Conservation (phyloP, 441 rosid species). For the Euphorbia celastroides region DNA sequence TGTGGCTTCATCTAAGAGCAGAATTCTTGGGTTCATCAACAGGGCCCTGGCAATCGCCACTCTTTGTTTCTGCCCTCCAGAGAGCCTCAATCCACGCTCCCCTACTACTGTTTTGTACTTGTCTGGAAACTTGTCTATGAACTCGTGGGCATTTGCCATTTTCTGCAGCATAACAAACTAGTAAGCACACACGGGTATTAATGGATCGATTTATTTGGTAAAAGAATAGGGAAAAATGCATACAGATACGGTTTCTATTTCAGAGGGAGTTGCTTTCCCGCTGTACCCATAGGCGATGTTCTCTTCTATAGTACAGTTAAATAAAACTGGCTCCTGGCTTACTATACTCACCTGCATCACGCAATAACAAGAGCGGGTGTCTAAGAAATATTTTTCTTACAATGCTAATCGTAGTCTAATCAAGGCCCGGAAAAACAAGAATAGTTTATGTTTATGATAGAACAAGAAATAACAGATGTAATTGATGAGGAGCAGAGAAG, state of each 20-base stretch:
- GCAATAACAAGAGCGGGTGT: background rate
- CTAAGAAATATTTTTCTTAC: background rate
- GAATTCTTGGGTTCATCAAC: slow-evolving; percentile 74
- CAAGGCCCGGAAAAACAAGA: background rate
- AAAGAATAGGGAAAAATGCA: slow-evolving; percentile 18
- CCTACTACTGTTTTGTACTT: slow-evolving; percentile 72
- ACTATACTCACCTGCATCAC: slow-evolving; percentile 76
- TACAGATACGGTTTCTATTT: slow-evolving; percentile 69
- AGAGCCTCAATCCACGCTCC: slow-evolving; percentile 83
- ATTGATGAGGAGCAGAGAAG: no score
- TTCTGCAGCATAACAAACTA: slow-evolving; percentile 40
- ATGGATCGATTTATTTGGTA: background rate
- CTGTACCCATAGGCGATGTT: slow-evolving; percentile 82
- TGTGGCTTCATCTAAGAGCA: slow-evolving; percentile 90
- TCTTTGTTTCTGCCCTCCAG: slow-evolving; percentile 93
- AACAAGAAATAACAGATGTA: background rate
- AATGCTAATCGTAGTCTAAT: background rate
- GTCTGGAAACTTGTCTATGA: slow-evolving; percentile 69
- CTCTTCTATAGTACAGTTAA: slow-evolving; percentile 83
- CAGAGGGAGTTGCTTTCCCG: slow-evolving; percentile 50
- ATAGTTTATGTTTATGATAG: background rate
- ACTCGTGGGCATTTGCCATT: slow-evolving; percentile 93
- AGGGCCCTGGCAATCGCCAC: slow-evolving; percentile 90
- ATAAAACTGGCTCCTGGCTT: slow-evolving; percentile 94
- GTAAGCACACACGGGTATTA: background rate